Percentiles rank a stretch among this genome's conserved stretches.
Conservation (phyloP, 2,329 filamentous ascomycete genomes). For the Alternaria novae-zelandiae region DNA sequence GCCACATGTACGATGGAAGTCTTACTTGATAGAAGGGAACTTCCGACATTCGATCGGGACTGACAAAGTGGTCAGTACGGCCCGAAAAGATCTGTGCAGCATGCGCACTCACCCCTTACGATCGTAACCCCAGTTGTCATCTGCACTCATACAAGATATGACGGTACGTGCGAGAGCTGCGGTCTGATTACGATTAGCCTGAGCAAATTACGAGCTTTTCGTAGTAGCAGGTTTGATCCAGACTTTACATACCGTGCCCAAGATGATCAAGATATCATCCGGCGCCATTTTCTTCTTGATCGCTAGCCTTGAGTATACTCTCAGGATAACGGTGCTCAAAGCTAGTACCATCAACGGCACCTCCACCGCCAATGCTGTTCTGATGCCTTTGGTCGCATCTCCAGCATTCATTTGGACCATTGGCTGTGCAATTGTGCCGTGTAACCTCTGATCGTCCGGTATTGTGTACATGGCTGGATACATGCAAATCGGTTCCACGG, state of each 20-base stretch:
- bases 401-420: slow-evolving; percentile 6
- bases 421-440: slow-evolving; percentile 1
- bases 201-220: not conserved
- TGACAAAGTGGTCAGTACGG: slow-evolving; percentile 3
- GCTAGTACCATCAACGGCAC: slow-evolving; percentile 35
- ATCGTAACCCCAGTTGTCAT: slow-evolving; percentile 32
- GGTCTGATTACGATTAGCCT: slow-evolving; percentile 16
- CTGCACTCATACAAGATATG: slow-evolving; percentile 36
- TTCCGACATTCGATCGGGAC: slow-evolving; percentile 25
- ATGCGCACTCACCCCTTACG: slow-evolving; percentile 25
- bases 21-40: slow-evolving; percentile 31
- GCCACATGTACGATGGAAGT: not conserved
- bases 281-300: slow-evolving; percentile 32
- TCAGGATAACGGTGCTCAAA: slow-evolving; percentile 26
- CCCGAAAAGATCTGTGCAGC: not conserved
- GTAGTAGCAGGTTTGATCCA: not conserved
- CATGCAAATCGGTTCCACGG: not conserved
- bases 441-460: not conserved
- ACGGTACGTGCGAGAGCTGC: slow-evolving; percentile 31
- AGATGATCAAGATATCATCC: slow-evolving; percentile 32
- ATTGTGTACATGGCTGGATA: slow-evolving; percentile 6
- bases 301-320: slow-evolving; percentile 31
- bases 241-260: slow-evolving; percentile 21
- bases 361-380: slow-evolving; percentile 30
- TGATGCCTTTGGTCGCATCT: slow-evolving; percentile 11